Base-by-base conservation (phyloP, 2,329 filamentous ascomycete species). In the Cytospora mali region DNA sequence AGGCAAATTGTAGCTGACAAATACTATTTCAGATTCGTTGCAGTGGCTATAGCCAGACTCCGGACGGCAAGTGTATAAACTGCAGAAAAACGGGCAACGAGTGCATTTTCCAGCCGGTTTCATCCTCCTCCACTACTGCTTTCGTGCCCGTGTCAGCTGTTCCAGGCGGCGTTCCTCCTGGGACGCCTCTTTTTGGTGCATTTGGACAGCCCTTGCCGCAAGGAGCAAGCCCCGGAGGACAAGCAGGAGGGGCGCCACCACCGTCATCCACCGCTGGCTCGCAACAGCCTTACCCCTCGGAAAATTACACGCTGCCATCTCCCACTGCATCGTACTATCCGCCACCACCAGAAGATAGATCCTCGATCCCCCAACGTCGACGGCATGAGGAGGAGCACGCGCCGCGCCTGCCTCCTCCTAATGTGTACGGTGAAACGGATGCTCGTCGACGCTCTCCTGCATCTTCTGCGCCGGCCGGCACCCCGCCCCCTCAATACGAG, bases 21-120 rank as follows among this genome's bases (percentile, higher is more conserved):
- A 7, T 6, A 13, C 14, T 23, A 25, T 14, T 31, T 21, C 63
- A 86, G 84, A 87, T 87, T 66, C 82, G 84, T 42, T 87, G 84
- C 75, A 86, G 83, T 65, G 84, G 84, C 29, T 86, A 86, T 66
- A 80, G 84, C 63, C 85, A 83, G 65, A 83, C 82, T 0, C 81
- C 81, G 0, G 84, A 84, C 23, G 84, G 84, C 13, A 85, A 86
- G 66, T 87, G 84, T 67, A 80, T 83, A 60, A 87, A 86, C 68
- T 87, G 84, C 68, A 82, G 84, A 46, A 83, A 85, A 66, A 85
- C 86, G 75, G 84, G 84, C 55, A 84, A 86, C 67, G 84, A 87
- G 65, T 87, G 84, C 64, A 79, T 86, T 16, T 86, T 87, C 64
- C 84, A 86, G 68, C 84, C 84, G 0, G 84, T 86, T 1, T 84